Percentiles rank a stretch among this genome's conserved stretches.
phyloP scores from a whole-genome alignment of 1,284 basidiomycete genomes.

The Exobasidium cylindrosporum region DNA sequence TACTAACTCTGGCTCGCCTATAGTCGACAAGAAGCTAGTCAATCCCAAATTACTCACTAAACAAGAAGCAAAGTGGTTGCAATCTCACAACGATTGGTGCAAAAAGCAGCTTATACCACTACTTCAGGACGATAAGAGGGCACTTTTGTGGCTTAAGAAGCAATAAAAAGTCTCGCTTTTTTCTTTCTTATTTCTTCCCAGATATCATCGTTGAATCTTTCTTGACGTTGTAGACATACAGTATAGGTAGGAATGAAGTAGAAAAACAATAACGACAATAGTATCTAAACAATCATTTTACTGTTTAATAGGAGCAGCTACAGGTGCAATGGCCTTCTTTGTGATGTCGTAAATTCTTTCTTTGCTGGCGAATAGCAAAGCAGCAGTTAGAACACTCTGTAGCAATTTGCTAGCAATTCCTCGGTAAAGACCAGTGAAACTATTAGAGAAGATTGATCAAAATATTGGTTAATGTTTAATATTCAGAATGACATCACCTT shows the following conservation, averaged over 20 bases:
- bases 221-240: too few species aligned
- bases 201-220: neutral
- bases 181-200: neutral
- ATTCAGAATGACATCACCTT: constrained; percentile 10
- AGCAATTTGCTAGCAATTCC: constrained; percentile 52
- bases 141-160: constrained; percentile 36
- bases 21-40: constrained; percentile 42
- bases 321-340: constrained; percentile 1
- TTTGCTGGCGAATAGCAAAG: constrained; percentile 52
- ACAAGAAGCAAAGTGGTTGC: constrained; percentile 51
- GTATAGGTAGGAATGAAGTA: neutral
- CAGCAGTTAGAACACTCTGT: constrained; percentile 51
- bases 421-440: constrained; percentile 48
- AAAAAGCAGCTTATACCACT: constrained; percentile 38
- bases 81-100: constrained; percentile 52
- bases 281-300: neutral
- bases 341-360: constrained; percentile 23
- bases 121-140: constrained; percentile 41
- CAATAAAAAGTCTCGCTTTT: constrained; percentile 19
- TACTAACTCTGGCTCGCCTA: neutral
- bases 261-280: neutral
- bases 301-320: neutral
- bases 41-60: constrained; percentile 43
- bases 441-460: constrained; percentile 10
- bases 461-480: neutral